Evolutionary conservation across 768 basidiomycete genomes (phyloP).

Genomic region (Trametes elegans): DNA sequence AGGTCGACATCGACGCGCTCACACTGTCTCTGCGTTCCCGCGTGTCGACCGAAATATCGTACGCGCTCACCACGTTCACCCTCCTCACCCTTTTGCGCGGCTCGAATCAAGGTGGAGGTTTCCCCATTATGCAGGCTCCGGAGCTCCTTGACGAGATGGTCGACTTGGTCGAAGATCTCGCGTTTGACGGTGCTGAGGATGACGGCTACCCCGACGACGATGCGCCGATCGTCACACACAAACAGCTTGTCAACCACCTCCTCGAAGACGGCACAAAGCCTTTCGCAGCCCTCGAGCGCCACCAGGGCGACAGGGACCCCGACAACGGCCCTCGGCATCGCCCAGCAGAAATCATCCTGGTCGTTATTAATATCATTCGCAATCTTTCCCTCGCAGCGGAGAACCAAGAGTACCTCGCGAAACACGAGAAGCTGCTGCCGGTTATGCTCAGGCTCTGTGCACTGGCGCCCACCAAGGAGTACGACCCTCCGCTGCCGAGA

Average conservation of each 20-base stretch:
- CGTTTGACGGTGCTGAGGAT: conserved; percentile 55
- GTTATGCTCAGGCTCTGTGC: conserved; percentile 68
- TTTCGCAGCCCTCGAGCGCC: conserved; percentile 53
- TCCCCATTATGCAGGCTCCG: conserved; percentile 70
- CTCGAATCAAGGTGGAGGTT: conserved; percentile 47
- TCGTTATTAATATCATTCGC: conserved; percentile 77
- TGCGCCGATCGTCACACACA: conserved; percentile 55
- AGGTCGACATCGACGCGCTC: conserved; percentile 87
- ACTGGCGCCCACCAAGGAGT: conserved; percentile 36
- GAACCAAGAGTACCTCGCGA: conserved; percentile 65
- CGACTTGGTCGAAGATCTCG: conserved; percentile 81
- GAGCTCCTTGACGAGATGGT: conserved; percentile 86
- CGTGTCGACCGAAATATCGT: conserved; percentile 80
- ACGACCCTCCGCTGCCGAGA: conserved; percentile 32
- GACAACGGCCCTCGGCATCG: conserved; percentile 60
- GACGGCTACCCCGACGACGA: conserved; percentile 30
- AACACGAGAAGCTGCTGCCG: conserved; percentile 61
- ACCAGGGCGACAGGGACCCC: conserved; percentile 50
- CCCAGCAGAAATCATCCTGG: conserved; percentile 64
- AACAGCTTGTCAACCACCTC: conserved; percentile 57
- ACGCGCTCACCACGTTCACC: conserved; percentile 84
- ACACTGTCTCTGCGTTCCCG: conserved; percentile 91
- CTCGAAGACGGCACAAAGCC: conserved; percentile 56
- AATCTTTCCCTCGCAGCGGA: conserved; percentile 79
- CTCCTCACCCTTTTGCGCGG: conserved; percentile 74